Base-by-base conservation (phyloP, 805 yeast genomes). In the Starmerella potacharoeniae region DNA sequence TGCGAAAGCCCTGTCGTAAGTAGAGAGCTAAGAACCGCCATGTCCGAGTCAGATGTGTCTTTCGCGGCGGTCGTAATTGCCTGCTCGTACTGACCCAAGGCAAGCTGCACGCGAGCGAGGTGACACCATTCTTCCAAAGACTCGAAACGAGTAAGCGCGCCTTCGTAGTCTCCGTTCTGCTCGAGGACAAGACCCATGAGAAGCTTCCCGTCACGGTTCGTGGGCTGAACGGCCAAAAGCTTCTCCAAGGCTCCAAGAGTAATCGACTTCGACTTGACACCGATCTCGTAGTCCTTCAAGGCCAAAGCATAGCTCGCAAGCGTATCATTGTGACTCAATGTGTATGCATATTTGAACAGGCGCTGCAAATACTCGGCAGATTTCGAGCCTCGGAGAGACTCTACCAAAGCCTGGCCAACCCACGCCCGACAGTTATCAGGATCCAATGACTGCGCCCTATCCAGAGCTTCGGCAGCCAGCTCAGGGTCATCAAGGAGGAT, bases 321-420 rank as follows among this genome's bases (percentile, higher is more conserved):
- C 29, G 84, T 80, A 44, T 83, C 79, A 44, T 76, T 73, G 1
- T 95, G 95, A 64, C 83, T 81, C 49, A 91, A 70, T 11, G 81
- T 76, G 61, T 77, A 85, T 0, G 96, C 86, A 68, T 93, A 97
- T 1, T 86, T 83, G 63, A 82, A 82, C 50, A 86, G 67, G 13
- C 76, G 59, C 46, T 44, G 73, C 5, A 75, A 65, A 0, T 95
- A 82, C n/a, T 71, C 73, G 0, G 79, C 73, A 5, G 53, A 36
- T 16, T 66, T 62, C 17, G 67, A 61, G 10, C 71, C 73, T 13
- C 56, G 55, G 16, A 62, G 52, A 6, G 56, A 46, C 22, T 68
- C 66, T 1, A 81, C 67, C 37, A 91, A 65, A 0, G 96, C 97
- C 63, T 83, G 81, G 1, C 96, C 96, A 35, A 86, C 66, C 97